Base-by-base conservation (phyloP, 1,284 basidiomycete genomes). In the Heterobasidion parviporum region DNA sequence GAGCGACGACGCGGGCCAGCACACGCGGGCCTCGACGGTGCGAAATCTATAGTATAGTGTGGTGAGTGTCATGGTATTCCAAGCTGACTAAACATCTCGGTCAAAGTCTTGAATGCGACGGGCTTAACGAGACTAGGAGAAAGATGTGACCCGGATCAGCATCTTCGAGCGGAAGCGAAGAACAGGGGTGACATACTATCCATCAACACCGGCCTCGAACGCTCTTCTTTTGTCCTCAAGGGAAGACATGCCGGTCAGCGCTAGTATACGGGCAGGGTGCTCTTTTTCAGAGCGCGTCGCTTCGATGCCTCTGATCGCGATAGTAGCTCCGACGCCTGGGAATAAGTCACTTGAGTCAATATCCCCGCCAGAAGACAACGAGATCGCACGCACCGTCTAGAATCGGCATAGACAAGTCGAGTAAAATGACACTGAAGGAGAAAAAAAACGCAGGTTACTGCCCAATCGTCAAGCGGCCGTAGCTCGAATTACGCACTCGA, bases 361-460 rank as follows among this genome's bases (percentile, higher is more conserved):
- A 45, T 15, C 36, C 15, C 8, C 6, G 38, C 58, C 34, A 52
- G 26, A 16, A 34, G 49, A 32, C 43, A 38, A 1, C 53, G 50
- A 57, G 15, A 54, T 32, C 15, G 20, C 34, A 51, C 72, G 59
- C 63, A 80, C 89, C 94, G 67, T 97, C 93, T 59, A 97, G 81
- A 20, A 93, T 72, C 0, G 93, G 94, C 94, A 98, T 98, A 0
- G 91, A 93, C 52, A 98, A 74, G 70, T 98, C 94, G 64, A 97
- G 76, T 26, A 96, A 77, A 45, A 94, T 83, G 44, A 94, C 82
- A 60, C 91, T 93, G 60, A 8, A 57, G 55, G 49, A 35, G 58
- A 56, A 36, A 6, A 26, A 26, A 26, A 26, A 26, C 26, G 26
- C 26, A 26, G 26, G 26, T 26, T 26, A 26, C 26, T 26, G 26